Conservation (phyloP, 176 grass and related monocot species). For the Stipa capillata region DNA sequence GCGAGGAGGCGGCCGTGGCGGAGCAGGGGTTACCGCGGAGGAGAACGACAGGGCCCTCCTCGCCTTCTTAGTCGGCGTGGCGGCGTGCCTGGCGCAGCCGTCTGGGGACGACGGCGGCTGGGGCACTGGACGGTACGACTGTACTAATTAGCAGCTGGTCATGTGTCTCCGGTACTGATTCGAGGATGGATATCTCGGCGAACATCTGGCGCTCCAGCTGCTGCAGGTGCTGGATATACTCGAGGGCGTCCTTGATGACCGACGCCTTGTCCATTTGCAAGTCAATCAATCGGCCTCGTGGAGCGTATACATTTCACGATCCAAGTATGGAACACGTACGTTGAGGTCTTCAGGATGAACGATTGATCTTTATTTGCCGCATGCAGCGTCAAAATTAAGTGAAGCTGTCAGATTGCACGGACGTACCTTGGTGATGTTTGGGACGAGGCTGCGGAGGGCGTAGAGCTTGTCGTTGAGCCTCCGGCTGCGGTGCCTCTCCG, state of each 20-base stretch:
- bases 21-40: not conserved
- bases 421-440: slow-evolving; percentile 47
- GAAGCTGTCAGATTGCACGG: too few species aligned
- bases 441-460: slow-evolving; percentile 54
- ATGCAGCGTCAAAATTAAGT: too few species aligned
- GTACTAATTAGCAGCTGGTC: not conserved
- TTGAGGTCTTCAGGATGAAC: too few species aligned
- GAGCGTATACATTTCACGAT: not conserved
- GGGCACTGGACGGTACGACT: not conserved
- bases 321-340: not conserved
- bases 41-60: not conserved
- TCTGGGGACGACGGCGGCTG: not conserved
- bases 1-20: not conserved
- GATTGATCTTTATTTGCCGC: too few species aligned
- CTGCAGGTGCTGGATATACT: slow-evolving; percentile 50
- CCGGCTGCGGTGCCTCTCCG: slow-evolving; percentile 28
- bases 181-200: slow-evolving; percentile 32
- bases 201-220: slow-evolving; percentile 27
- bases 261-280: slow-evolving; percentile 72
- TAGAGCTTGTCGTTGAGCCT: slow-evolving; percentile 64
- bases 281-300: not conserved
- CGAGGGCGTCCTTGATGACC: slow-evolving; percentile 54
- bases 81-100: not conserved
- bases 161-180: not conserved
- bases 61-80: not conserved